These are phyloP conservation scores for Leersia perrieri DNA, from an alignment of 176 grass and related monocot genomes.

Conservation along the genomic window DNA sequence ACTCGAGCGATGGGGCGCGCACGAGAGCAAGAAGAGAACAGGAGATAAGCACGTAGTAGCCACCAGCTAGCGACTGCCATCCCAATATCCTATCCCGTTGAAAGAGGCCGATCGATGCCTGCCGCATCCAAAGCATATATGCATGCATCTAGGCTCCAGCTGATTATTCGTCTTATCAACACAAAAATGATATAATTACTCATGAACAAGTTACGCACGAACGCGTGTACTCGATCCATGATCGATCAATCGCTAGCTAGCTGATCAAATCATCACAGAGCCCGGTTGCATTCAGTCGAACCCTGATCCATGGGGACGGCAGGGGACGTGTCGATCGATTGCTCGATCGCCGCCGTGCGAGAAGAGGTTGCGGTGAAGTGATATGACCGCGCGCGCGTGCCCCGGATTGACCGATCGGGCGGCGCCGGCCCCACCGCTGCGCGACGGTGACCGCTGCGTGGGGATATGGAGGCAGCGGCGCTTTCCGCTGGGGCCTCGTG, in stretches of 20 bases:
- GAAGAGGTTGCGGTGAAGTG: neutral
- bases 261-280: neutral
- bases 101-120: neutral
- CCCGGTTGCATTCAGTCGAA: neutral
- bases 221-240: neutral
- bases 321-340: too few species aligned
- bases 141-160: neutral
- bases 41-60: too few species aligned
- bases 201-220: neutral
- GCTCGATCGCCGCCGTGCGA: neutral
- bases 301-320: neutral
- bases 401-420: neutral
- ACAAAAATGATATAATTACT: neutral
- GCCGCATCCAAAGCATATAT: neutral
- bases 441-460: neutral
- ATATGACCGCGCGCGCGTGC: neutral
- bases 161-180: neutral
- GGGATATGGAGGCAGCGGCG: neutral
- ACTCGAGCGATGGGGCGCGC: neutral
- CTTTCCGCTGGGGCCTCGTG: slow-evolving; percentile 1
- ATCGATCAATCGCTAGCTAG: neutral
- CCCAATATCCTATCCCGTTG: neutral
- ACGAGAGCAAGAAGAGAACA: neutral
- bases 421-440: neutral
- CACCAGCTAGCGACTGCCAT: neutral